A percentile compares a stretch with the other conserved stretches of the same genome.
These are phyloP conservation scores for Fulvia fulva DNA, from an alignment of 2,329 filamentous ascomycete species.

Conservation along the genomic window DNA sequence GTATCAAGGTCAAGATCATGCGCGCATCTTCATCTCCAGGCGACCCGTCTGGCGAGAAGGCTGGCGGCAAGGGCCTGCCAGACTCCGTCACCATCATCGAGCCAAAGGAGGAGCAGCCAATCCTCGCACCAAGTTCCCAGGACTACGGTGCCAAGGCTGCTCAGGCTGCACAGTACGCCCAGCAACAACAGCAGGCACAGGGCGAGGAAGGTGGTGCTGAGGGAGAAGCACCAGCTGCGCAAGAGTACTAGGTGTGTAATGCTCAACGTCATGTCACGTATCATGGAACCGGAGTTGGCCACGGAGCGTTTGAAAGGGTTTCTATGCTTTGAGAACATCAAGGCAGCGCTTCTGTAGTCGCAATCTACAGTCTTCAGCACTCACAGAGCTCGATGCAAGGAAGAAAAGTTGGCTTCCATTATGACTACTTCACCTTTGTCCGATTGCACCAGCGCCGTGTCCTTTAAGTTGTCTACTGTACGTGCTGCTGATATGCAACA, in stretches of 20 bases:
- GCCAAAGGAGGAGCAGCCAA: slow-evolving; percentile 97
- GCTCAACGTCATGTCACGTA: not conserved
- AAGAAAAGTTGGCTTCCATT: not conserved
- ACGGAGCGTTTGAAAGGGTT: slow-evolving; percentile 4
- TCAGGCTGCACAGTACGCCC: slow-evolving; percentile 59
- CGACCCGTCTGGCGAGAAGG: slow-evolving; percentile 98
- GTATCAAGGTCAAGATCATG: slow-evolving; percentile 99
- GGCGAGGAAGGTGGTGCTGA: slow-evolving; percentile 22
- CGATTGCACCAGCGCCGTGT: not conserved
- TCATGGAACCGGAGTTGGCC: slow-evolving; percentile 8
- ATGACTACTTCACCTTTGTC: not conserved
- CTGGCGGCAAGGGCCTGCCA: slow-evolving; percentile 93
- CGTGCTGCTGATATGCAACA: not conserved
- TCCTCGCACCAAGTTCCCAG: slow-evolving; percentile 93
- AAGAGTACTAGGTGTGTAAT: slow-evolving; percentile 17
- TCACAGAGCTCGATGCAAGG: not conserved
- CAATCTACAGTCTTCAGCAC: slow-evolving; percentile 1
- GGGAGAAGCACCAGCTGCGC: slow-evolving; percentile 12
- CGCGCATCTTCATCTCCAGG: slow-evolving; percentile 64
- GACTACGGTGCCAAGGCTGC: slow-evolving; percentile 95
- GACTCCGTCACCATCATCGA: slow-evolving; percentile 99
- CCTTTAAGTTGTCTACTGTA: not conserved
- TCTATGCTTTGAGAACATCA: not conserved
- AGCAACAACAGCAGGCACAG: slow-evolving; percentile 47
- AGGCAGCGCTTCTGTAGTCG: slow-evolving; percentile 6